Percentiles rank a stretch among this genome's conserved stretches.
phyloP scores from a whole-genome alignment of 1,284 basidiomycete genomes.

The Apiotrichum veenhuisii region DNA sequence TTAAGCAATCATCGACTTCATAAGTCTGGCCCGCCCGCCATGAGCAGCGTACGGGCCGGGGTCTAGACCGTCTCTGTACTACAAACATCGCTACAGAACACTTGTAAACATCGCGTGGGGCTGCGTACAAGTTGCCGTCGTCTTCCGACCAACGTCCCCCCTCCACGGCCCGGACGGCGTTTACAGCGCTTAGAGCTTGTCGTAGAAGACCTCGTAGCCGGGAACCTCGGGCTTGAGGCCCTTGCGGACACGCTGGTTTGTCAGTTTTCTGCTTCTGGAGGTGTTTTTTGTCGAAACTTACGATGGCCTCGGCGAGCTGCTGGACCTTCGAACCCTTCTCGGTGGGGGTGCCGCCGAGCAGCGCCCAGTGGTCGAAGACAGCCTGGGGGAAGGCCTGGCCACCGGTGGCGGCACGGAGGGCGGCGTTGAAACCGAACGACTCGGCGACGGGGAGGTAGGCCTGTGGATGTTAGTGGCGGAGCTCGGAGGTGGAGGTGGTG shows the following conservation, averaged over 20 bases:
- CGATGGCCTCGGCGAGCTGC: constrained; percentile 72
- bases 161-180: not conserved
- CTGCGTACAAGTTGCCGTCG: too few species aligned
- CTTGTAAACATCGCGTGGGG: not conserved
- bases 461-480: not conserved
- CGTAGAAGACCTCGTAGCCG: constrained; percentile 53
- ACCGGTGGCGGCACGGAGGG: constrained; percentile 84
- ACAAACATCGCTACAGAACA: not conserved
- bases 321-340: constrained; percentile 75
- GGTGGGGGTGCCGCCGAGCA: constrained; percentile 53
- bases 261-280: too few species aligned
- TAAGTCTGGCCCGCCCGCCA: not conserved
- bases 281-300: too few species aligned
- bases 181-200: not conserved
- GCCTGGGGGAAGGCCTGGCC: constrained; percentile 98
- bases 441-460: constrained; percentile 62
- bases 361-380: constrained; percentile 90
- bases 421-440: constrained; percentile 99
- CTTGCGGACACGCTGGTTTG: constrained; percentile 54
- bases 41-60: not conserved
- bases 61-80: not conserved
- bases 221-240: constrained; percentile 72
- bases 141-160: too few species aligned
- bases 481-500: not conserved
- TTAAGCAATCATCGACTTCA: not conserved